Conservation (phyloP, 306 rosid genomes). For the Pyrus bretschneideri region DNA sequence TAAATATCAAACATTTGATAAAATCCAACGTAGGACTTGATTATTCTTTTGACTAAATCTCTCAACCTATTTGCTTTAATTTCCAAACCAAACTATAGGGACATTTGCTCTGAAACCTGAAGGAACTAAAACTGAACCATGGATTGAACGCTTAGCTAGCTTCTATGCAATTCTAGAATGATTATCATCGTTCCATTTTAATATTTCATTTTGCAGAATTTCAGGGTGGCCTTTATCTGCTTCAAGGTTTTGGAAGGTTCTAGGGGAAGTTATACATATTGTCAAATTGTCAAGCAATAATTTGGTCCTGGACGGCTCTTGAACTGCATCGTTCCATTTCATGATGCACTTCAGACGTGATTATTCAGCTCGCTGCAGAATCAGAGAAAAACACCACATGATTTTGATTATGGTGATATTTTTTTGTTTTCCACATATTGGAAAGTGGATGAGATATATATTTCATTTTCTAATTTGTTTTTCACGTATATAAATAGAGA, state of each 20-base stretch:
- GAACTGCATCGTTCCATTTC: no score
- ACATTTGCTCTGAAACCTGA: constrained; percentile 6
- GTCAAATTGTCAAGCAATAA: no score
- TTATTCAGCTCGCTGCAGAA: neutral
- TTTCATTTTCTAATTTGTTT: neutral
- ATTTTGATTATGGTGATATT: neutral
- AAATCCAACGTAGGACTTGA: constrained; percentile 5
- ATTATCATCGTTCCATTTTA: neutral
- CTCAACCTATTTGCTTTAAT: constrained; percentile 32
- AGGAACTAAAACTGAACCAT: constrained; percentile 1
- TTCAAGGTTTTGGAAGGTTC: neutral
- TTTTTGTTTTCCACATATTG: no score
- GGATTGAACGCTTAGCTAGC: constrained; percentile 7
- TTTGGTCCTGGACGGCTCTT: no score
- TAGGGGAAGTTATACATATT: no score
- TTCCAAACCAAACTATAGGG: constrained; percentile 38
- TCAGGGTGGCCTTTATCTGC: neutral
- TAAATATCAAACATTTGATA: neutral
- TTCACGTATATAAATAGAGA: no score
- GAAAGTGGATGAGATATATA: neutral
- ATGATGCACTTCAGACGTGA: no score
- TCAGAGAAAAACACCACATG: neutral
- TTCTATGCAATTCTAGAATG: neutral
- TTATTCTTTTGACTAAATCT: constrained; percentile 23
- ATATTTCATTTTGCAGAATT: neutral